phyloP scores from a whole-genome alignment of 148 eudicot genomes.

The Oxyria digyna region DNA sequence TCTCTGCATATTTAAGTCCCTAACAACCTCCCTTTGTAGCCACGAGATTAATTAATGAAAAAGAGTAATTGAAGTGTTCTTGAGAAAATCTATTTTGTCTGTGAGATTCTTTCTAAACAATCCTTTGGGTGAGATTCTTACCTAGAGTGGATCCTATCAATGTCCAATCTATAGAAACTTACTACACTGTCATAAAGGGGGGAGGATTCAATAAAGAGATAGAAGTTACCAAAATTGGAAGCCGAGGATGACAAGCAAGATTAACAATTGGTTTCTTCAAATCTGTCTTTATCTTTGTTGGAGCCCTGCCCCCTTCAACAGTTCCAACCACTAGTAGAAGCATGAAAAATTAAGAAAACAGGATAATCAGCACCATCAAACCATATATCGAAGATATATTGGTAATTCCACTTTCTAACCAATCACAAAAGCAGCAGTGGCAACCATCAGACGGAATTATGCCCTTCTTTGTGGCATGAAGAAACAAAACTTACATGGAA shows the following conservation, averaged over 20 bases:
- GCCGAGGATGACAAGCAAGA: constrained; percentile 99
- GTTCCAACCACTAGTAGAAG: constrained; percentile 81
- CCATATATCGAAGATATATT: not conserved
- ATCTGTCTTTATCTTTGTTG: constrained; percentile 95
- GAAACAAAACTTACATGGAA: not conserved
- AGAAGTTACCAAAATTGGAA: constrained; percentile 68
- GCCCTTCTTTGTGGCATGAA: not conserved
- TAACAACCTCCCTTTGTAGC: no score
- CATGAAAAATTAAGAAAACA: not conserved
- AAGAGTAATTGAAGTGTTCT: no score
- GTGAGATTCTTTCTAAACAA: no score
- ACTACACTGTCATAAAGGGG: no score
- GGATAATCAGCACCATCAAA: not conserved
- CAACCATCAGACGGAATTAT: not conserved
- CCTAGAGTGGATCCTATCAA: no score
- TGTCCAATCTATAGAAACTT: no score
- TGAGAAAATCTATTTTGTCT: no score
- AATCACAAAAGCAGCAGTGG: not conserved
- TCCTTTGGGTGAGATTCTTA: no score
- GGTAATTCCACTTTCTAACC: not conserved
- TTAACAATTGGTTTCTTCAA: constrained; percentile 94
- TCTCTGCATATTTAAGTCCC: no score
- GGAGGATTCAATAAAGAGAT: constrained; percentile 5
- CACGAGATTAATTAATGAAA: no score
- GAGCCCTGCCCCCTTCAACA: constrained; percentile 92